Percentiles rank a stretch among this genome's conserved stretches.
phyloP scores from a whole-genome alignment of 2,329 filamentous ascomycete genomes.

The Sodiomyces alkalinus region DNA sequence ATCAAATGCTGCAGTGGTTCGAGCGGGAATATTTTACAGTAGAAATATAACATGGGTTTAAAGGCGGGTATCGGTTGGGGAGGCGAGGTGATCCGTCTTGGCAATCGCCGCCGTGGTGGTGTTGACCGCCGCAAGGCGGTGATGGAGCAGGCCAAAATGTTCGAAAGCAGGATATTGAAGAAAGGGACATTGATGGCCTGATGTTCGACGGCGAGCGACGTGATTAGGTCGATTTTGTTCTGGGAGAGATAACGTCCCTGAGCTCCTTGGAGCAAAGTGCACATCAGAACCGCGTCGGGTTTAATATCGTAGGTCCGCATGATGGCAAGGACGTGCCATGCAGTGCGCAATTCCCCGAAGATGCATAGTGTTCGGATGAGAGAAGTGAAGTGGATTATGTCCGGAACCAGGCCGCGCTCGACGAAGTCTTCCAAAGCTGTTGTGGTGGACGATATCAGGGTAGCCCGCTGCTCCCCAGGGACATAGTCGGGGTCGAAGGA shows the following conservation, averaged over 20 bases:
- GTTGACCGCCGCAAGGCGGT: too few relatives aligned
- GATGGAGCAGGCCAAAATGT: conserved; percentile 26
- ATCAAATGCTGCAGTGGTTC: conserved; percentile 26
- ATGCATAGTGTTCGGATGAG: conserved; percentile 58
- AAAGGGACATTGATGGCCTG: conserved; percentile 35
- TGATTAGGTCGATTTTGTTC: conserved; percentile 24
- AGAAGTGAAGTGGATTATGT: conserved; percentile 47
- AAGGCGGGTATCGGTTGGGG: conserved; percentile 21
- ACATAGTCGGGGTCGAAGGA: conserved; percentile 15
- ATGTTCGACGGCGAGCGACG: conserved; percentile 18
- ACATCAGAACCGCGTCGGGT: conserved; percentile 52
- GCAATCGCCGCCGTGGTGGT: too few relatives aligned
- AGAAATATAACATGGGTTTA: conserved; percentile 31
- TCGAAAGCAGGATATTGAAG: conserved; percentile 26
- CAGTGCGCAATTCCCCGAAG: conserved; percentile 45
- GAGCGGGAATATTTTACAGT: conserved; percentile 30
- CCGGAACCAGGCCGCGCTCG: conserved; percentile 45
- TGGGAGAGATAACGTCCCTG: too few relatives aligned
- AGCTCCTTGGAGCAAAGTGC: conserved; percentile 56
- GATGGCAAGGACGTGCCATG: conserved; percentile 48
- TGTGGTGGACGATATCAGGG: conserved; percentile 29
- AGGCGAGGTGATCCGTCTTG: too few relatives aligned
- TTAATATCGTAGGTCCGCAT: conserved; percentile 43
- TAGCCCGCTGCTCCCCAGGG: conserved; percentile 17
- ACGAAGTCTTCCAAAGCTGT: conserved; percentile 41